Base-by-base conservation (phyloP, 495 filamentous ascomycete species). In the Aspergillus affinis region DNA sequence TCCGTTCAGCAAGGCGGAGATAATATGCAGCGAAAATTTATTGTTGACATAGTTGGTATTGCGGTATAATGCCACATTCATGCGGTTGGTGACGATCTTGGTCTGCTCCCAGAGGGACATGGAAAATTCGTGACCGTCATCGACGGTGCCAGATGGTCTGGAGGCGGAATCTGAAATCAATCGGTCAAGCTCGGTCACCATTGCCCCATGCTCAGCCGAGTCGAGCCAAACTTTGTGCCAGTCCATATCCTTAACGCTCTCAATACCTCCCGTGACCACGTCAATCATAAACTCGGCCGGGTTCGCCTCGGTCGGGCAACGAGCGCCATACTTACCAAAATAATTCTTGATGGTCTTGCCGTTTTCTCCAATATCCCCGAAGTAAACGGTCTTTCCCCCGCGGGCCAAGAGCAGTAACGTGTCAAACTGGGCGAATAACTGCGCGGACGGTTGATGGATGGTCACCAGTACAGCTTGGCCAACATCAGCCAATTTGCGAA, bases 251-350 rank as follows among this genome's bases (percentile, higher is more conserved):
- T 70, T 65, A 26, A 65, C 67, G 0, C 66, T 60, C 6, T 66
- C 54, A 3, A 65, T 57, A 15, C 47, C 68, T 44, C 72, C 73
- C 15, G 73, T 70, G 46, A 92, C 93, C 53, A 90, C 88, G 66
- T 96, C 91, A 41, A 97, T 80, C 89, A 97, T 96, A 84, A 88
- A 92, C 69, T 96, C 93, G 12, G 93, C 93, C 20, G 91, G 91
- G 51, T 82, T 97, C 7, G 88, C 85, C 6, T 87, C 83, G 4
- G 75, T 59, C 2, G 89, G 89, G 70, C 91, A 96, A 17, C 81
- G 76, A 2, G 88, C 89, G 26, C 91, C 88, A 65, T 91, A 85
- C 41, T 82, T 78, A 64, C 87, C 84, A 62, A 96, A 96, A 71
- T 95, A 95, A 85, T 72, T 77, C 77, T 66, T 87, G 77, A 60